Percentiles rank a stretch among this genome's conserved stretches.
These are phyloP conservation scores for Mycena crocata DNA, from an alignment of 768 basidiomycete species.

Conservation along the genomic window DNA sequence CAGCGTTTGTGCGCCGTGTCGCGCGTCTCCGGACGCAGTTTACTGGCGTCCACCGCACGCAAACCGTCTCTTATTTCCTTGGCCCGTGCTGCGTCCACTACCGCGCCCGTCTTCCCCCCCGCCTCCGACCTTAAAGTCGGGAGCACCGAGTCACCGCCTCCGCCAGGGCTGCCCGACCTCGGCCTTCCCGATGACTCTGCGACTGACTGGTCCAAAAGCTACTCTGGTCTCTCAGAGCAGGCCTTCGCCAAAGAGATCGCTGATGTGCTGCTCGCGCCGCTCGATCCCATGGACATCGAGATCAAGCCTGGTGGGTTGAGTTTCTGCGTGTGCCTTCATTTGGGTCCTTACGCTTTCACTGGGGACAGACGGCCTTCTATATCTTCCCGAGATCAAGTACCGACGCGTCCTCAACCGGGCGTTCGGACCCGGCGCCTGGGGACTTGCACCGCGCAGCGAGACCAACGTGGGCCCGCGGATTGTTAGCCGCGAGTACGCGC, in stretches of 20 bases:
- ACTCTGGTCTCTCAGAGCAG: constrained; percentile 79
- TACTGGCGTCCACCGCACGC: background rate
- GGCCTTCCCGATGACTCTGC: constrained; percentile 35
- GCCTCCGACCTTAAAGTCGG: constrained; percentile 18
- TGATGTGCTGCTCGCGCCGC: constrained; percentile 76
- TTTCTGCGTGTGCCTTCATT: background rate
- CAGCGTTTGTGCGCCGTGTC: constrained; percentile 14
- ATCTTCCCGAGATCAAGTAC: constrained; percentile 98
- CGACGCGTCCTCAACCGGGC: constrained; percentile 91
- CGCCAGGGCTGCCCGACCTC: constrained; percentile 16
- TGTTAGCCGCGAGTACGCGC: constrained; percentile 93
- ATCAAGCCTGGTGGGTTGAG: constrained; percentile 86
- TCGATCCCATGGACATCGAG: constrained; percentile 86
- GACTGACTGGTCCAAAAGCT: constrained; percentile 92
- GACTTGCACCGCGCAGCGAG: constrained; percentile 92
- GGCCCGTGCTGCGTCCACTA: background rate
- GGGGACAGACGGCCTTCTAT: constrained; percentile 88
- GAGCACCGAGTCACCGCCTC: background rate
- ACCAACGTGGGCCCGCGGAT: constrained; percentile 89
- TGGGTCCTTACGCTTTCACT: background rate
- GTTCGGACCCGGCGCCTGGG: constrained; percentile 98
- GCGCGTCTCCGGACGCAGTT: constrained; percentile 8
- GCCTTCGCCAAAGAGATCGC: constrained; percentile 84
- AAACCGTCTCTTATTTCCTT: background rate
- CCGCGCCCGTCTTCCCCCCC: constrained; percentile 1